Evolutionary conservation across 345 rosid genomes (phyloP).

Genomic region (Psidium guajava): DNA sequence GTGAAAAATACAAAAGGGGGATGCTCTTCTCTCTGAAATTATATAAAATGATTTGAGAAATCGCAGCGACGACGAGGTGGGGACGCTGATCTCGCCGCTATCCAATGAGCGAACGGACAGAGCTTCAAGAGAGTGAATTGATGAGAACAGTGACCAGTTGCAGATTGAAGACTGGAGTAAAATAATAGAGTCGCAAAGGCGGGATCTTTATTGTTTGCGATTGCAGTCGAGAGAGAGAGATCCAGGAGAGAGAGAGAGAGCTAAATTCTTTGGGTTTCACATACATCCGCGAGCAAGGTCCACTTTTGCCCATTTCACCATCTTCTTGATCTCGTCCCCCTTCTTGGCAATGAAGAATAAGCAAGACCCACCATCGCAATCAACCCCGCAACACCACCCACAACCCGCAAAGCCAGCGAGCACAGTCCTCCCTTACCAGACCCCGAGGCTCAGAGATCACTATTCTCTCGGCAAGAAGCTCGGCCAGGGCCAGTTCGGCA

Average conservation of each 20-base stretch:
- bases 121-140: no score
- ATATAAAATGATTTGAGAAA: background rate
- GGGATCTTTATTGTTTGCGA: no score
- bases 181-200: no score
- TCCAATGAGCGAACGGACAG: no score
- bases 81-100: no score
- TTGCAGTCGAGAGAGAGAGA: background rate
- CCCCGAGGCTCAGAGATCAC: constrained; percentile 72
- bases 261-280: background rate
- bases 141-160: no score
- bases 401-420: constrained; percentile 9
- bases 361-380: constrained; percentile 1
- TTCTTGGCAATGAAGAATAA: background rate
- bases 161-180: no score
- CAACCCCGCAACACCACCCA: background rate
- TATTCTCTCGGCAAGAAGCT: constrained; percentile 73
- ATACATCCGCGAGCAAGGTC: background rate
- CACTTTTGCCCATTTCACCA: no score
- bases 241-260: background rate
- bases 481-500: constrained; percentile 96
- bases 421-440: constrained; percentile 76
- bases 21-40: background rate
- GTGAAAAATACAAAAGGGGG: background rate
- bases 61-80: background rate
- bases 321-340: background rate